Evolutionary conservation across 805 yeast genomes (phyloP), one percentile per base, ranked within the genome.

Genomic region (Debaryomyces tyrocola): DNA sequence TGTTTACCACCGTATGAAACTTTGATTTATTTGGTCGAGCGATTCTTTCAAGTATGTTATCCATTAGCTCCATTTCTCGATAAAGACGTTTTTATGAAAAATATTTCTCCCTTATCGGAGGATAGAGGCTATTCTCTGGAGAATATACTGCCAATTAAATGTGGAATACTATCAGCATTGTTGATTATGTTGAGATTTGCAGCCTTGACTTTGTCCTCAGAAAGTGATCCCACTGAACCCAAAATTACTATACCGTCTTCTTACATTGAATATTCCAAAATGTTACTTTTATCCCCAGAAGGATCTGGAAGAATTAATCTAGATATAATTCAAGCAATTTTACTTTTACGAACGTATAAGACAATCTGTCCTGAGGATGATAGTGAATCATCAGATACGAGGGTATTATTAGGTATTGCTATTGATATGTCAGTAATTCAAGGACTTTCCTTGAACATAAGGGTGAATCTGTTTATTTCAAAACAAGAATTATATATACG

Each of bases 141-240:
- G 18, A 17, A 17, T 17, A 17, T 17, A 17, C 18, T 17, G 18
- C 18, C 18, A 17, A 17, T 17, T 17, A 17, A 17, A 17, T 17
- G 18, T 17, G 18, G 18, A 17, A 17, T 17, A 17, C 18, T 17
- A 17, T 17, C 18, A 17, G 18, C 18, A 17, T 17, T 17, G 18
- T 17, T 78, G 15, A 50, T 69, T 9, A 57, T 78, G 20, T 46
- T 77, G 41, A 60, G 82, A 51, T 66, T 71, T 45, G 59, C 77
- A 1, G 78, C 60, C 49, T 53, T 77, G 28, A 59, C 79, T 1
- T 50, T 76, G n/a, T 64, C 70, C 17, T 39, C 62, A 10, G 50
- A 40, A 12, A 15, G 15, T 18, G n/a, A 11, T 6, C 20, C 24
- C 11, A 21, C 24, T 6, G 14, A n/a, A 15, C 14, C 31, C 12